These are phyloP conservation scores for Tricholomella constricta DNA, from an alignment of 768 basidiomycete genomes.

Conservation along the genomic window DNA sequence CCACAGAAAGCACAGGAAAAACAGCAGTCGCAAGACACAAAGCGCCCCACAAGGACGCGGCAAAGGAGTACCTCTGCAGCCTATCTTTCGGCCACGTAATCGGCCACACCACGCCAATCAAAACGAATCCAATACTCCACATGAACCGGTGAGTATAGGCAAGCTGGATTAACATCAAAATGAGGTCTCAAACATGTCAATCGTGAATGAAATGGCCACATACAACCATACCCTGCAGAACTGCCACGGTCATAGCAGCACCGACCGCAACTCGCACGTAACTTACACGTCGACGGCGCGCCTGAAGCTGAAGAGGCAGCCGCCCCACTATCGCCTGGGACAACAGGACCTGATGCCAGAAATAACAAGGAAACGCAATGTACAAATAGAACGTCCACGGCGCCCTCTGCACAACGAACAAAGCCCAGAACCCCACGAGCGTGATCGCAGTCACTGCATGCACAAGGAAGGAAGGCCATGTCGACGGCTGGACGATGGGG, in stretches of 20 bases:
- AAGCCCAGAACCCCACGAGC: conserved; percentile 41
- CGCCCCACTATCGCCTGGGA: conserved; percentile 26
- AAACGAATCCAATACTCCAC: conserved; percentile 67
- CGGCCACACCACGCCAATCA: conserved; percentile 72
- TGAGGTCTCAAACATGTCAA: neutral
- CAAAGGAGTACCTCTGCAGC: conserved; percentile 22
- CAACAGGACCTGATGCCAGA: conserved; percentile 67
- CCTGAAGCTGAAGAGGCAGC: conserved; percentile 10
- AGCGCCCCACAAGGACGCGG: conserved; percentile 44
- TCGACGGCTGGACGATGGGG: neutral
- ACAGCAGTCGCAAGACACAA: conserved; percentile 57
- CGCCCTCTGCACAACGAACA: conserved; percentile 64
- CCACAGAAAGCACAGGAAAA: conserved; percentile 73
- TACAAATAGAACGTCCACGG: conserved; percentile 80
- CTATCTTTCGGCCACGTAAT: conserved; percentile 46
- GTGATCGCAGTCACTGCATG: conserved; percentile 22
- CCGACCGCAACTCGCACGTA: conserved; percentile 24
- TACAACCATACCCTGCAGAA: conserved; percentile 75
- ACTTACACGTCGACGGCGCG: neutral
- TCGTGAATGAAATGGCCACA: conserved; percentile 25
- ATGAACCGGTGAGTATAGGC: conserved; percentile 73
- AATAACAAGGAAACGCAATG: conserved; percentile 72
- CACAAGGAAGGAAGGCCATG: conserved; percentile 7
- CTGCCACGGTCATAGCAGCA: conserved; percentile 36
- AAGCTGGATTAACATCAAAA: conserved; percentile 37